Evolutionary conservation across 345 rosid species (phyloP).

Genomic region (Clausena lansium): DNA sequence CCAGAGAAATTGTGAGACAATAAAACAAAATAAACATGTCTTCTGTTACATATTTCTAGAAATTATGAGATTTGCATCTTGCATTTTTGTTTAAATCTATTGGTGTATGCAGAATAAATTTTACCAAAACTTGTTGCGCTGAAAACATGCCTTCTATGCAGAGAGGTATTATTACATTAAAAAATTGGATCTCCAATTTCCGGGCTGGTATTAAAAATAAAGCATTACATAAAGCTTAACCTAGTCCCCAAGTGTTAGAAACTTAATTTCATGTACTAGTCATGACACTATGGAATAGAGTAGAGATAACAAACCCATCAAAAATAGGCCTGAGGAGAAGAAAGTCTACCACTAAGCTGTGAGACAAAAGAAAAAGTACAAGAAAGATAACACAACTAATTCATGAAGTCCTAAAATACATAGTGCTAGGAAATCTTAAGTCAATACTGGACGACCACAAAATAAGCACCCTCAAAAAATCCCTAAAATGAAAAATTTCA

Average conservation of each 20-base stretch:
- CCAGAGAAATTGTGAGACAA: neutral
- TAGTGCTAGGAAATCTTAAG: neutral
- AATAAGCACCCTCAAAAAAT: neutral
- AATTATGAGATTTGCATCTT: neutral
- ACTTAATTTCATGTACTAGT: neutral
- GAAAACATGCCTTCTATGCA: neutral
- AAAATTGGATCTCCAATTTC: neutral
- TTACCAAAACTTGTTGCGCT: slow-evolving; percentile 3
- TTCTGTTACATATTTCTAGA: neutral
- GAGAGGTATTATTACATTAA: neutral
- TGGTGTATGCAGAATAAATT: neutral
- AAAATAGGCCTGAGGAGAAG: neutral
- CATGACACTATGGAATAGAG: neutral
- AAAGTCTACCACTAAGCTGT: neutral
- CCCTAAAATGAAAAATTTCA: neutral
- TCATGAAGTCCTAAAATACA: neutral
- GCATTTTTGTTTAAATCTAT: neutral
- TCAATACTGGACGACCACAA: neutral
- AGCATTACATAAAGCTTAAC: neutral
- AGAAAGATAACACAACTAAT: neutral
- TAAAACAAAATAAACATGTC: neutral
- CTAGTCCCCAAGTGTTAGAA: neutral
- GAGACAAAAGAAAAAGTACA: neutral
- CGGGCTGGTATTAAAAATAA: neutral
- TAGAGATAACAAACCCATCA: neutral